Evolutionary conservation across 805 yeast species (phyloP), one percentile per base, ranked within the genome.

Genomic region (Spathaspora passalidarum): DNA sequence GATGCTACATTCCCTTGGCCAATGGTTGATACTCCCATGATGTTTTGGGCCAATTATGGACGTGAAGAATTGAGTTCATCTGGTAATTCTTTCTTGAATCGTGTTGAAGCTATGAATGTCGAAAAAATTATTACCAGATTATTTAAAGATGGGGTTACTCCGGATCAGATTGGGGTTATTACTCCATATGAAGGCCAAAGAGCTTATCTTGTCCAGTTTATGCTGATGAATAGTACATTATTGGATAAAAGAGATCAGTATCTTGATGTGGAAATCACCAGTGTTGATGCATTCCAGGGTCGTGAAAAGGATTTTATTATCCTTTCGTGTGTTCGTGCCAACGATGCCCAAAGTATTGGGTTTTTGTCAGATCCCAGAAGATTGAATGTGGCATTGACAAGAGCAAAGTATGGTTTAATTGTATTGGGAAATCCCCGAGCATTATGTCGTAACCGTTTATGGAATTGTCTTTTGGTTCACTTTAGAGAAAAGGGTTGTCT

Each of bases 121-220:
- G 96, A 88, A 61, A 82, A 85, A 59, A 72, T 86, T 22, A 81
- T 91, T 38, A 81, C 92, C 0, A 71, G 77, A 49, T 70, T 89
- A 42, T 85, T 89, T 60, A 78, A 75, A 51, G 90, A 86, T 51
- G 96, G 96, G 16, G 79, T 91, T 10, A 63, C 72, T 42, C 92
- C 96, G 0, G 75, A 74, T 19, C 92, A 88, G 61, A 91, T 91
- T 59, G 97, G 97, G 61, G 86, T 91, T 34, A 84, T 91, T 46
- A 91, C 97, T 5, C 97, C 97, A 0, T 91, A 91, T 64, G 96
- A 89, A 62, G 97, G 96, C 26, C 97, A 91, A 67, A 72, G 96
- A 50, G 87, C 91, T 0, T 90, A 84, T 60, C 69, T 91, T 43
- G 77, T 81, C 8, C 90, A 84, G 57, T 86, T 86, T 62, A 81